Evolutionary conservation across 208 protist genomes (phyloP).

Genomic region (Wallacemonas sp.): DNA sequence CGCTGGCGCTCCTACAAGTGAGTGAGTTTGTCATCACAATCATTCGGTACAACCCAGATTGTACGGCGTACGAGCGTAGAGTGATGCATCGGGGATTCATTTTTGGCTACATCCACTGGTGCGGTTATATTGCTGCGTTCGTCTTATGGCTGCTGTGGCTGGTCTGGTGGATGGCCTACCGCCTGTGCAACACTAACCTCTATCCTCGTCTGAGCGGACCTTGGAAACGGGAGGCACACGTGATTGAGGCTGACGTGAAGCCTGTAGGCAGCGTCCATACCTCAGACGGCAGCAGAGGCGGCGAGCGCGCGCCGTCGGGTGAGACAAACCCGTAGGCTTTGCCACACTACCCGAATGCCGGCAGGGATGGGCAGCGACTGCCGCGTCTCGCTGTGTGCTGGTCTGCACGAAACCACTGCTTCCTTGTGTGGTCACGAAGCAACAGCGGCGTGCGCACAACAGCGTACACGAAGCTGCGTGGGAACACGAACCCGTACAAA

Average conservation of each 20-base stretch:
- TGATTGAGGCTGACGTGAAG: background rate
- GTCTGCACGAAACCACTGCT: no score
- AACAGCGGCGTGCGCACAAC: no score
- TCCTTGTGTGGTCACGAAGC: no score
- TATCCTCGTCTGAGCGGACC: constrained; percentile 27
- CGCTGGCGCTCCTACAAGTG: constrained; percentile 30
- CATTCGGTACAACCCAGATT: background rate
- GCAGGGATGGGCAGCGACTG: no score
- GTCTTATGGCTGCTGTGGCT: constrained; percentile 41
- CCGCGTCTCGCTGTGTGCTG: no score
- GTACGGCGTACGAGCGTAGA: background rate
- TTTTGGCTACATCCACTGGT: constrained; percentile 46
- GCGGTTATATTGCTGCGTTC: constrained; percentile 25
- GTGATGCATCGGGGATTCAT: constrained; percentile 18
- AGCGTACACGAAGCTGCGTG: no score
- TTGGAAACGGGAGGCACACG: background rate
- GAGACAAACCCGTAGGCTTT: no score
- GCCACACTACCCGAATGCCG: no score
- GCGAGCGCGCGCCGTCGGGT: background rate
- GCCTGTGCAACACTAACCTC: constrained; percentile 10
- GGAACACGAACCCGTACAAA: no score
- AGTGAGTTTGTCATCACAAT: constrained; percentile 21
- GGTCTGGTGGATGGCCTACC: constrained; percentile 17
- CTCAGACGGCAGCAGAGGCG: background rate
- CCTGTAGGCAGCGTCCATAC: background rate